Evolutionary conservation across 2,329 filamentous ascomycete species (phyloP), one percentile per base, ranked within the genome.

Genomic region (Colletotrichum shisoi): DNA sequence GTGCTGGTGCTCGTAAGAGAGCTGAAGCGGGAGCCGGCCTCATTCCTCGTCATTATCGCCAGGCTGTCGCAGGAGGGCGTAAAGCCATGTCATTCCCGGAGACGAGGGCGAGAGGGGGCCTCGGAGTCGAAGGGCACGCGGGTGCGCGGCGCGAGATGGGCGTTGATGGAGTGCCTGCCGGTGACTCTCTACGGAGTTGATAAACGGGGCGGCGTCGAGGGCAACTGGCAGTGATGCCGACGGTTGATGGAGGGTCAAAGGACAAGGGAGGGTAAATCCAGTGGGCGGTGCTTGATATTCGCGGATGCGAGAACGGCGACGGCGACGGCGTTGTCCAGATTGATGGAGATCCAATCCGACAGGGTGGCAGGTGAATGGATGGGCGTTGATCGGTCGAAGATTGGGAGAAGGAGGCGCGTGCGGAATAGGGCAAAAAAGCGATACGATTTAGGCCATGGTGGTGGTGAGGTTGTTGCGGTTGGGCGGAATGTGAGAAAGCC

Each of bases 31-130:
- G 83, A 82, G 73, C 79, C 79, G 74, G 81, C 80, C 76, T 91
- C 88, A 81, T 89, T 86, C 79, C 84, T 86, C 79, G 88, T 86
- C 89, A 92, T 91, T 79, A 79, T 87, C 79, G 78, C 79, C 76
- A 73, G 71, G 73, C 73, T 73, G 73, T 76, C 71, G 73, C 63
- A 61, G 48, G 39, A 63, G 59, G 52, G 66, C 63, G 54, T n/a
- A 62, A 56, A 58, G 64, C 63, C 68, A 62, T 70, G 56, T 67
- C 69, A 68, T 70, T 65, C 69, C 64, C 54, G 34, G 52, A 31
- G n/a, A 42, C 57, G 31, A 58, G 57, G 39, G 31, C 24, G 44
- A 46, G 59, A 24, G 8, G 44, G 27, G 40, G 31, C 7, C 31
- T 34, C 31, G 7, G 31, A 34, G 17, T 34, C 51, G 48, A 19